Base-by-base conservation (phyloP, 768 basidiomycete species). In the Melanogaster broomeanus region DNA sequence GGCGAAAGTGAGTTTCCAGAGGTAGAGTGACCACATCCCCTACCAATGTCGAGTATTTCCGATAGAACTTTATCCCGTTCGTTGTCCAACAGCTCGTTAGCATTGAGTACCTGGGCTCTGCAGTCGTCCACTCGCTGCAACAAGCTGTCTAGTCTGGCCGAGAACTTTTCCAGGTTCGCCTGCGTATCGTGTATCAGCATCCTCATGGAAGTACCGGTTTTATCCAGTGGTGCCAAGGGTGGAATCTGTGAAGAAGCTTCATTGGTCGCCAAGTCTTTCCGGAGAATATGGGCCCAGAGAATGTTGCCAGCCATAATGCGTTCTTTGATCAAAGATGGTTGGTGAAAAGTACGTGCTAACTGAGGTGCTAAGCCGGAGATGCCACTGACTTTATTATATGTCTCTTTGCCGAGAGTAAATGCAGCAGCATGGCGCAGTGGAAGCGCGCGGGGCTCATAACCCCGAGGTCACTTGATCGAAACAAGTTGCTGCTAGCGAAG, bases 151-250 rank as follows among this genome's bases (percentile, higher is more conserved):
- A 84, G 78, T 27, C 77, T 76, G 7, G 70, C 70, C 0, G 84
- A 80, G 52, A 90, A 89, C 58, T 73, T 79, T 66, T 90, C 86
- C 31, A 90, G 75, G 54, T 84, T 81, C 19, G 78, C 79, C 49
- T 88, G 86, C 1, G 86, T 88, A 62, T 90, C 88, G 56, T 89
- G 81, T 19, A 90, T 70, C 12, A 90, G 75, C 57, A 89, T 77
- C 35, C 87, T 80, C 71, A 84, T 84, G 6, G 88, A 86, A 3
- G 87, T 85, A 12, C 78, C 81, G 10, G 79, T 78, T 58, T 79
- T 88, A 69, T 90, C 87, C 25, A 79, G 58, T 4, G 87, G 83
- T 11, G 73, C 73, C 37, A 74, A 55, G 11, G 79, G 75, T 8
- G 71, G 65, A 28, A 56, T 53, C 45, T 57, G 58, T 13, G 57